A percentile compares a stretch with the other conserved stretches of the same genome.
Conservation (phyloP, 2,329 filamentous ascomycete species). For the Mollisiaceae sp. region DNA sequence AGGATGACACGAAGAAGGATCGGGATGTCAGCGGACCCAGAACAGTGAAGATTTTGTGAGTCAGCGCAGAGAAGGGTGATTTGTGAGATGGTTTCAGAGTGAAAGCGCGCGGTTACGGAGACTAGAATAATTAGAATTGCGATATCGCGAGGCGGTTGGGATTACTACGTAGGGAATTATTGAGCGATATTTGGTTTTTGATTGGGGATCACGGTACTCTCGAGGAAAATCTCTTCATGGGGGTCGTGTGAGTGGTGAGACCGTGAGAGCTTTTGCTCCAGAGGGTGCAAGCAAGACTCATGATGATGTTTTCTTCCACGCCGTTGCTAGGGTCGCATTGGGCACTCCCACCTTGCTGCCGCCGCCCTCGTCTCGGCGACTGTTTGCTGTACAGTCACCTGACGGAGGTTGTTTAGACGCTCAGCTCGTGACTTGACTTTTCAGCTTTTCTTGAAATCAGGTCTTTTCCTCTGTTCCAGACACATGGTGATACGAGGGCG, state of each 20-base stretch:
- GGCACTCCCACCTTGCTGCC: background rate
- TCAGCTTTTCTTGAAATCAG: background rate
- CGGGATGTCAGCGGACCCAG: background rate
- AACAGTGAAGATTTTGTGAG: background rate
- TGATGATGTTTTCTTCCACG: background rate
- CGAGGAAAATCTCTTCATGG: slow-evolving; percentile 12
- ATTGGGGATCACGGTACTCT: slow-evolving; percentile 10
- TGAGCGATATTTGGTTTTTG: too few relatives aligned
- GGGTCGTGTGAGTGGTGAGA: background rate
- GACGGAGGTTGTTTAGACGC: background rate
- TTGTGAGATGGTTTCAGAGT: slow-evolving; percentile 10
- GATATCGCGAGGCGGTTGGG: background rate
- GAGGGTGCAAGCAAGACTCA: slow-evolving; percentile 8
- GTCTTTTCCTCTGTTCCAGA: slow-evolving; percentile 9
- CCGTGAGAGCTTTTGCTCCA: too few relatives aligned
- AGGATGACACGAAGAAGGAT: slow-evolving; percentile 2
- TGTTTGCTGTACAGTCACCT: slow-evolving; percentile 2
- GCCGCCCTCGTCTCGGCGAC: slow-evolving; percentile 7
- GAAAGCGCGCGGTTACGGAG: slow-evolving; percentile 25
- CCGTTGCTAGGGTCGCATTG: slow-evolving; percentile 5
- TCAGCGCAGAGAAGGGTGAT: background rate
- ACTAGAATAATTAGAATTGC: slow-evolving; percentile 1
- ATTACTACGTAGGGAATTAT: too few relatives aligned
- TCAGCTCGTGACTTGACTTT: slow-evolving; percentile 10
- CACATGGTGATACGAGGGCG: slow-evolving; percentile 14